Base-by-base conservation (phyloP, 2,329 filamentous ascomycete species). In the Aureobasidium subglaciale region DNA sequence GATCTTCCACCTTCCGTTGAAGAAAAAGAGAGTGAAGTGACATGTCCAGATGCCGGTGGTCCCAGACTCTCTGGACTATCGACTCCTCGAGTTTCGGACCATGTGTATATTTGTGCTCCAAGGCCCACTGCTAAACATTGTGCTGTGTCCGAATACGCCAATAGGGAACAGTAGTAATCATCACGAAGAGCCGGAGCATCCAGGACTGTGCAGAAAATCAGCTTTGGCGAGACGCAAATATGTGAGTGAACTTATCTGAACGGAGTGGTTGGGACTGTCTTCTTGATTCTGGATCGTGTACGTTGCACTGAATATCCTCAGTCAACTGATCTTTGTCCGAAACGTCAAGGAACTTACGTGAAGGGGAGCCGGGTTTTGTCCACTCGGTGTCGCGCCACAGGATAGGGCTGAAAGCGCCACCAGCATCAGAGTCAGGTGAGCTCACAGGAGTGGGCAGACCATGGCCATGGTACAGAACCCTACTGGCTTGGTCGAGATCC, bases 11-110 rank as follows among this genome's bases (percentile, higher is more conserved):
- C 92, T 64, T 82, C 74, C 1, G 77, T 69, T 0, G 92, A 96
- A 1, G 93, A 97, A 70, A 97, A 97, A 0, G 88, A 85, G n/a
- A 97, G 70, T 5, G 89, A 90, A 0, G 90, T 96, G 38, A 99
- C 78, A 64, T 85, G 80, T 58, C 69, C 64, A 63, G 71, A 58
- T 62, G 69, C 67, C 74, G 83, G 80, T 62, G 73, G 66, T 71
- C 79, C 70, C 53, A 80, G 69, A 35, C 74, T 74, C 46, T 80
- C 78, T 15, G 79, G 77, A 55, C 78, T 78, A 34, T 79, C 77
- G 18, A 90, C 86, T 3, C 87, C 86, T 27, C 76, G 74, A 30
- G 75, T 71, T 67, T 97, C 91, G 0, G 90, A 92, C 93, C 92
- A 99, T 5, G 88, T 81, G 68, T 95, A 96, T 4, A 99, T 80